Conservation (phyloP, 108 stramenopile genomes). For the Skeletonema marinoi region DNA sequence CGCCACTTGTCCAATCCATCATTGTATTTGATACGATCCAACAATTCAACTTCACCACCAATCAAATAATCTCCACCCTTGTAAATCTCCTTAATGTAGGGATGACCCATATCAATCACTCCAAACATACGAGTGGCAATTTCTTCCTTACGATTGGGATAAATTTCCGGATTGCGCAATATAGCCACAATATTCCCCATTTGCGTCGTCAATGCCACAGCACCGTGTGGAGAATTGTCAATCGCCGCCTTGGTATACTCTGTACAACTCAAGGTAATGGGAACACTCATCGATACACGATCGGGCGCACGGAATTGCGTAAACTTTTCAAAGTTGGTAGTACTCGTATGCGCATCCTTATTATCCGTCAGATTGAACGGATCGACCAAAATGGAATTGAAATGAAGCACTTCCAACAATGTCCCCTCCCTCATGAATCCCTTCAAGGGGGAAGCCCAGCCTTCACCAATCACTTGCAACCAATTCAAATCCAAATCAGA, state of each 20-base stretch:
- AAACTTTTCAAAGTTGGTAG: slow-evolving; percentile 87
- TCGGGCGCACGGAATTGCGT: slow-evolving; percentile 65
- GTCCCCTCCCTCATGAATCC: slow-evolving; percentile 99
- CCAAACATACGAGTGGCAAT: slow-evolving; percentile 96
- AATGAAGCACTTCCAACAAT: slow-evolving; percentile 94
- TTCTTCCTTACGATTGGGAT: slow-evolving; percentile 97
- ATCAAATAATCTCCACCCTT: slow-evolving; percentile 93
- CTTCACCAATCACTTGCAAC: slow-evolving; percentile 96
- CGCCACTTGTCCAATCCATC: slow-evolving; percentile 98
- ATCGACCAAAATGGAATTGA: slow-evolving; percentile 95
- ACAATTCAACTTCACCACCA: slow-evolving; percentile 95
- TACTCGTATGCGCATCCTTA: slow-evolving; percentile 63
- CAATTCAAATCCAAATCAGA: slow-evolving; percentile 98
- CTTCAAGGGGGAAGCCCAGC: slow-evolving; percentile 97
- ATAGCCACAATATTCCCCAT: slow-evolving; percentile 95
- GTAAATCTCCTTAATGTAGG: slow-evolving; percentile 95
- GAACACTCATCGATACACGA: slow-evolving; percentile 93
- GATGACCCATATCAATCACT: slow-evolving; percentile 95
- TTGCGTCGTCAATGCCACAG: slow-evolving; percentile 93
- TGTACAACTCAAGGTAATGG: slow-evolving; percentile 93
- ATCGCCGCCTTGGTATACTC: slow-evolving; percentile 87
- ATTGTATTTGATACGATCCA: slow-evolving; percentile 95
- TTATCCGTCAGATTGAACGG: slow-evolving; percentile 95
- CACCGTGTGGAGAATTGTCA: slow-evolving; percentile 67
- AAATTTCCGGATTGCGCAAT: slow-evolving; percentile 93